Base-by-base conservation (phyloP, 2,329 filamentous ascomycete species). In the Pseudopithomyces maydicus region DNA sequence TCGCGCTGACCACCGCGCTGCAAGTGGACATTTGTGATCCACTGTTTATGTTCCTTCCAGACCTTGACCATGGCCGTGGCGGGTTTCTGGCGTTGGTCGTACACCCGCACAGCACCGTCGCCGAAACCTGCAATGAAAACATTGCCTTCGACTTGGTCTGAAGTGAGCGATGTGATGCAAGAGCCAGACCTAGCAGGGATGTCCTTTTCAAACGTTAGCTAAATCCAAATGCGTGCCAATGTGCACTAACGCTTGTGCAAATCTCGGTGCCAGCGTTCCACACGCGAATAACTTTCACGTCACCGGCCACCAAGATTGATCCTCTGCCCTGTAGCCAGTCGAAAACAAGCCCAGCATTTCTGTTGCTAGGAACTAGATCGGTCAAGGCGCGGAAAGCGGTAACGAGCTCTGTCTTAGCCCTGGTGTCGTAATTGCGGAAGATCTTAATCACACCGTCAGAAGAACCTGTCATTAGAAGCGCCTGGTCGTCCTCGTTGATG, bases 281-380 rank as follows among this genome's bases (percentile, higher is more conserved):
- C 33, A 98, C 91, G 35, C 93, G 86, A 66, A 99, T 97, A 33
- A 97, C 91, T 56, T 95, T 91, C 52, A 97, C 92, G 73, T 99
- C 95, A 43, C 95, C 95, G 11, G 95, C 95, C 32, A 98, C 95
- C n/a, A 99, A 84, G 7, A 96, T 89, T 58, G 92, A 91, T 7
- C 95, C 95, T 65, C 92, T 91, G n/a, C 96, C 93, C 78, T 99
- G 95, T 74, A 98, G 94, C 95, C 95, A 99, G 75, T 99, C 94
- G 73, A 98, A 96, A 23, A 98, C 94, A 78, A 99, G 89, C 20
- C 95, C 95, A 1, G 93, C 93, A 74, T 97, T 96, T 70, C 93
- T 90, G 69, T 94, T 97, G 74, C 91, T 96, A 3, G 93, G 92
- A 6, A 98, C 90, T 73, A 98, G 90, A 77, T 99, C 92, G 12